Conservation (phyloP, 805 yeast species). For the Clavispora vitiphila region DNA sequence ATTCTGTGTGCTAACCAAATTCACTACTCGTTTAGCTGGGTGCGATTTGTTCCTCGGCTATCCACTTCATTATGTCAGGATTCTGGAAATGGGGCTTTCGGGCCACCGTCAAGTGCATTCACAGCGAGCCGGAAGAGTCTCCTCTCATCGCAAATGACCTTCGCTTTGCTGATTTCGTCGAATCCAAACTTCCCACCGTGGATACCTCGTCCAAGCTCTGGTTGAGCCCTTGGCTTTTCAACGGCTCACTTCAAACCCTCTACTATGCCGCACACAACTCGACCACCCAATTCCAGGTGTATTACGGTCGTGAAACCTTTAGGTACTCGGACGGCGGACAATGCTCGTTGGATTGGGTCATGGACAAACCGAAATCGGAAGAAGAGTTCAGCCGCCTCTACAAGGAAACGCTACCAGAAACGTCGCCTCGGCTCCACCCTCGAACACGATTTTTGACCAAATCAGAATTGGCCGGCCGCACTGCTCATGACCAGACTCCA, state of each 20-base stretch:
- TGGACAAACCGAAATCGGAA: conserved; percentile 29
- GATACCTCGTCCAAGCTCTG: conserved; percentile 36
- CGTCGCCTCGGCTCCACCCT: conserved; percentile 39
- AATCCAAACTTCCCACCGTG: conserved; percentile 15
- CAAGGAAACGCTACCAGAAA: conserved; percentile 27
- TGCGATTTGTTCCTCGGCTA: background rate
- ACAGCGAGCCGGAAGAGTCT: conserved; percentile 15
- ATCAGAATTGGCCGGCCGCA: conserved; percentile 35
- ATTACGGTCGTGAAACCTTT: conserved; percentile 70
- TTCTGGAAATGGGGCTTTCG: conserved; percentile 36
- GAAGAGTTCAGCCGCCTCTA: conserved; percentile 22
- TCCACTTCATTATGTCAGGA: conserved; percentile 4
- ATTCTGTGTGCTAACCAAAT: no score
- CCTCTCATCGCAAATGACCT: conserved; percentile 4
- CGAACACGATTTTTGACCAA: conserved; percentile 50
- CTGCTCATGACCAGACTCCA: conserved; percentile 7
- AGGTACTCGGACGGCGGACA: conserved; percentile 62
- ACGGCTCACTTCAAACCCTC: conserved; percentile 76
- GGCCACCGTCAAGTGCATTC: conserved; percentile 25
- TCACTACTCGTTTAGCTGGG: no score
- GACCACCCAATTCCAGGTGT: conserved; percentile 48
- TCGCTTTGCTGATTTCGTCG: conserved; percentile 11
- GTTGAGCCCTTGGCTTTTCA: conserved; percentile 59
- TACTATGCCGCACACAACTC: conserved; percentile 55
- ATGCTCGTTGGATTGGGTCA: conserved; percentile 70